A percentile compares a stretch with the other conserved stretches of the same genome.
phyloP scores from a whole-genome alignment of 495 filamentous ascomycete genomes.

The Trichodelitschia bisporula region DNA sequence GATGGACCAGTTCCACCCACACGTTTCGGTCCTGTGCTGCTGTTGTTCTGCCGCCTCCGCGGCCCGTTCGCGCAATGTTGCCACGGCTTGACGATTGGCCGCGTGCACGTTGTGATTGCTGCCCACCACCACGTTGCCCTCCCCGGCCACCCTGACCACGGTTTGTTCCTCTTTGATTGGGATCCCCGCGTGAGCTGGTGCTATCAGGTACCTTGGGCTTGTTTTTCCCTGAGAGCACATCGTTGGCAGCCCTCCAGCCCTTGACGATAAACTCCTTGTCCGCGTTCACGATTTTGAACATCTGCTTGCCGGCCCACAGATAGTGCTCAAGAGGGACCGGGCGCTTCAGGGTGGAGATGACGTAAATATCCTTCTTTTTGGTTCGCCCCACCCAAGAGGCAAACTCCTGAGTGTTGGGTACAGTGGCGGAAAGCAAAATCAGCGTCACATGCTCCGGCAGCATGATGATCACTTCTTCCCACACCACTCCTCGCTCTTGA shows the following conservation, averaged over 20 bases:
- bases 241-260: constrained; percentile 88
- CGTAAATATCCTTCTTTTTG: constrained; percentile 97
- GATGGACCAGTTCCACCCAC: constrained; percentile 91
- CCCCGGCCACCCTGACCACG: constrained; percentile 23
- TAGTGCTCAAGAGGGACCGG: constrained; percentile 91
- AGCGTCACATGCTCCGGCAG: constrained; percentile 87
- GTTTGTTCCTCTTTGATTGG: constrained; percentile 18
- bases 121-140: constrained; percentile 28
- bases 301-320: constrained; percentile 77
- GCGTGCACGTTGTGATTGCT: constrained; percentile 22
- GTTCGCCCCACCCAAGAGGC: constrained; percentile 96
- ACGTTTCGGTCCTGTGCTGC: constrained; percentile 83
- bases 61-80: constrained; percentile 69
- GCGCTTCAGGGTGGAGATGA: constrained; percentile 89
- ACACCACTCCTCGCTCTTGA: constrained; percentile 87
- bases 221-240: constrained; percentile 57
- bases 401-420: constrained; percentile 93
- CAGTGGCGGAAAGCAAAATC: constrained; percentile 85
- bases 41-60: constrained; percentile 59
- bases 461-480: constrained; percentile 99
- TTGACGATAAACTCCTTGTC: constrained; percentile 75
- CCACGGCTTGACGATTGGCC: constrained; percentile 29
- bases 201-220: constrained; percentile 39
- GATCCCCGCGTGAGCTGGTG: constrained; percentile 14
- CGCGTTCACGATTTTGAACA: constrained; percentile 80